Percentiles rank a stretch among this genome's conserved stretches.
Evolutionary conservation across 495 filamentous ascomycete species (phyloP).

Genomic region (Pyrenopolyporus hunteri): DNA sequence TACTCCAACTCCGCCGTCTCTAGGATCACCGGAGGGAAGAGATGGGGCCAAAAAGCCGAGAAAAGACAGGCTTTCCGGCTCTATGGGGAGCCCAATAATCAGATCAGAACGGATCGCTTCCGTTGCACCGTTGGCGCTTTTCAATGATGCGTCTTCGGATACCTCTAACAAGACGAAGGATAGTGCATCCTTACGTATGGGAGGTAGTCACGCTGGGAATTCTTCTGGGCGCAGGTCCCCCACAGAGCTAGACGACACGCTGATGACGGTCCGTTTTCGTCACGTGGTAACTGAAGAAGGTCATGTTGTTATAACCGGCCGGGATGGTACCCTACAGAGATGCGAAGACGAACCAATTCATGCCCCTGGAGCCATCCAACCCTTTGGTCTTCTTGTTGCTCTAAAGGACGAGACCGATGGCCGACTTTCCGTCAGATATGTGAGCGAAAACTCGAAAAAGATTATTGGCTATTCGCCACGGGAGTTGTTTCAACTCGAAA

Average conservation of each 20-base stretch:
- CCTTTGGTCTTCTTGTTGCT: constrained; percentile 80
- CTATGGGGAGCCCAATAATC: constrained; percentile 40
- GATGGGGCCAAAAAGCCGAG: constrained; percentile 1
- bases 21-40: neutral
- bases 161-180: constrained; percentile 32
- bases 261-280: constrained; percentile 75
- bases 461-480: constrained; percentile 82
- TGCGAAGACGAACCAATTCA: constrained; percentile 97
- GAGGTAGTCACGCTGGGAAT: constrained; percentile 11
- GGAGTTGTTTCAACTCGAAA: constrained; percentile 74
- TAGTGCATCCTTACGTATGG: neutral
- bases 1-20: constrained; percentile 9
- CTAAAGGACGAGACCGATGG: constrained; percentile 74
- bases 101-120: constrained; percentile 35
- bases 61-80: constrained; percentile 38
- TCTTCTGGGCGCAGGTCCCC: constrained; percentile 32
- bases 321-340: constrained; percentile 70
- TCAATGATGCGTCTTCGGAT: constrained; percentile 46
- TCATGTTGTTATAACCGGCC: constrained; percentile 84
- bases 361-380: constrained; percentile 87
- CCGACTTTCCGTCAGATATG: constrained; percentile 73
- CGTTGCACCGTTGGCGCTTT: constrained; percentile 35
- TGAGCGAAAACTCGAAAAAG: constrained; percentile 81
- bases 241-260: constrained; percentile 42
- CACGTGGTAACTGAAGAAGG: constrained; percentile 80